Evolutionary conservation across 2,329 filamentous ascomycete species (phyloP), one percentile per base, ranked within the genome.

Genomic region (Exophiala alcalophila): DNA sequence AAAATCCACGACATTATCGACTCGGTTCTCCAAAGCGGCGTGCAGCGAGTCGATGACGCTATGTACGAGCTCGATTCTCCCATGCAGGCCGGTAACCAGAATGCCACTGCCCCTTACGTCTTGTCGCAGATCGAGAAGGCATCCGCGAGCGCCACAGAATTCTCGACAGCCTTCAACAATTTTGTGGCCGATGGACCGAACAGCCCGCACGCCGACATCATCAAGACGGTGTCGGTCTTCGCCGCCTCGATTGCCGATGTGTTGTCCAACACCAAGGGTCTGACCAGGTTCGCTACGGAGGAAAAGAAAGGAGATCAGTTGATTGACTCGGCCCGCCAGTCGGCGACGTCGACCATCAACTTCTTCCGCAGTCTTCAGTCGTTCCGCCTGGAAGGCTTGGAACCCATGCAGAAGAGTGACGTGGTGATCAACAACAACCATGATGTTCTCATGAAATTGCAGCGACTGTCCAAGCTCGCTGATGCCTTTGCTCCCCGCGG

Each of bases 1-100:
- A 96, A 95, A 74, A 91, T 98, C 65, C 92, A 94, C 69, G 89
- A 94, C 57, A 91, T 98, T 39, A 94, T 98, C 56, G 92, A 98
- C 65, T 95, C 91, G 0, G 92, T 98, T 3, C 73, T 98, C 26
- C 90, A 97, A 63, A 84, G 87, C 34, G 92, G 90, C 55, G 88
- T 97, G 15, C 83, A 92, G 59, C 84, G 92, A 30, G 90, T 98
- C 10, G 92, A 98, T 59, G 92, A 98, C 66, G 89, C 92, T 29
- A 73, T 98, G 24, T 98, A 98, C 68, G 92, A 98, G 65, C 75
- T 98, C 29, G 92, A 98, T 66, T 97, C 92, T 14, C 86, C 86
- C 14, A 97, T 97, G 89, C 91, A 97, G 64, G 92, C 91, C 27
- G 92, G 92, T 65, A 98, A 98, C 70, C 92, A 97, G 69, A 98